Evolutionary conservation across 495 filamentous ascomycete genomes (phyloP).

Genomic region (Chaetomidium leptoderma): DNA sequence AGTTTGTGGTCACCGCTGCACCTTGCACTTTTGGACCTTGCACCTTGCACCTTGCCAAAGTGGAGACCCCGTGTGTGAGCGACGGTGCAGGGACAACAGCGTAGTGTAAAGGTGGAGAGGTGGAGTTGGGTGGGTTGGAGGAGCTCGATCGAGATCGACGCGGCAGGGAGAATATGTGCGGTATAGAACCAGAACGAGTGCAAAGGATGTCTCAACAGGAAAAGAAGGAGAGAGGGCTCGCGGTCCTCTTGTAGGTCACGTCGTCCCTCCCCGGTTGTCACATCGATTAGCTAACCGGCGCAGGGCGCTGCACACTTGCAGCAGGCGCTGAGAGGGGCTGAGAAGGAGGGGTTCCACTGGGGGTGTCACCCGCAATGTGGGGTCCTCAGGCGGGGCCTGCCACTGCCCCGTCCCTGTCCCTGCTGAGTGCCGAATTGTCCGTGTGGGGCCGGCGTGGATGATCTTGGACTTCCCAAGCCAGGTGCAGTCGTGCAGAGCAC

Average conservation of each 20-base stretch:
- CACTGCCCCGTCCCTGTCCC: slow-evolving; percentile 2
- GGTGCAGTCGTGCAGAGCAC: not conserved
- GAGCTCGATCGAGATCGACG: not conserved
- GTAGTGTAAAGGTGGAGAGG: no score
- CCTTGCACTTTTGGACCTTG: no score
- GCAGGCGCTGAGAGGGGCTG: slow-evolving; percentile 18
- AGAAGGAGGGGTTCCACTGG: slow-evolving; percentile 6
- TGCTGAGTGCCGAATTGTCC: slow-evolving; percentile 1
- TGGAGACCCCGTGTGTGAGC: not conserved
- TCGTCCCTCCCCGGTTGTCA: slow-evolving; percentile 2
- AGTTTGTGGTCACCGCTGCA: slow-evolving; percentile 10
- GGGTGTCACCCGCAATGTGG: not conserved
- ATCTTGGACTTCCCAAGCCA: no score
- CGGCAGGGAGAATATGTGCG: not conserved
- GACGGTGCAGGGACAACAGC: not conserved
- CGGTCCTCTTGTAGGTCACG: slow-evolving; percentile 15
- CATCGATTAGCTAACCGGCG: slow-evolving; percentile 15
- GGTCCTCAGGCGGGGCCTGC: not conserved
- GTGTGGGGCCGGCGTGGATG: no score
- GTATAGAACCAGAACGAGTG: not conserved
- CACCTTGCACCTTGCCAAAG: not conserved
- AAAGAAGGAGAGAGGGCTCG: not conserved
- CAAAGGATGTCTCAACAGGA: no score
- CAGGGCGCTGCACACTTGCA: slow-evolving; percentile 5
- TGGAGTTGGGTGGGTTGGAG: not conserved